Evolutionary conservation across 192 early-diverging fungal genomes (phyloP).

Genomic region (Geosiphon pyriformis): DNA sequence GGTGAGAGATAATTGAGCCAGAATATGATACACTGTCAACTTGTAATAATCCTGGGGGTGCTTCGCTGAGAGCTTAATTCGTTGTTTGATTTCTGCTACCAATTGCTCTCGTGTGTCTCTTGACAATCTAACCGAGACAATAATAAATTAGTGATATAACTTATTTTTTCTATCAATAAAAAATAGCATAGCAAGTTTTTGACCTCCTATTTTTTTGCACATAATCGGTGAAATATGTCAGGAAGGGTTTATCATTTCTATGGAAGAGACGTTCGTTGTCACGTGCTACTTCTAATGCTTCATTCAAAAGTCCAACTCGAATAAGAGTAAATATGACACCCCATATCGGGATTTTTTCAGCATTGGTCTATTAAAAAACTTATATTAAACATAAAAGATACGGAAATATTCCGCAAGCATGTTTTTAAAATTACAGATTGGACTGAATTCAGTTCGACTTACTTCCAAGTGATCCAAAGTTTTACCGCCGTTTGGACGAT

Average conservation of each 20-base stretch:
- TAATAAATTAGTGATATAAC: neutral
- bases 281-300: constrained; percentile 63
- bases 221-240: constrained; percentile 66
- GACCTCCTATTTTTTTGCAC: constrained; percentile 38
- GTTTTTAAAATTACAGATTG: neutral
- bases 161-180: neutral
- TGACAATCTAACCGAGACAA: constrained; percentile 39
- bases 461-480: constrained; percentile 38
- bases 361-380: constrained; percentile 3
- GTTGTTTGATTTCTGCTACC: constrained; percentile 50
- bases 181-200: neutral
- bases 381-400: neutral
- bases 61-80: constrained; percentile 34
- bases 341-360: constrained; percentile 71
- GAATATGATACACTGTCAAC: constrained; percentile 77
- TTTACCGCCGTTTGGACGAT: constrained; percentile 49
- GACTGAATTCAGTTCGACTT: neutral
- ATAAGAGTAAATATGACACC: constrained; percentile 80
- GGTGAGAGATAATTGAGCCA: constrained; percentile 66
- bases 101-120: constrained; percentile 49
- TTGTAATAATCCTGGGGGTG: constrained; percentile 84
- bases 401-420: neutral
- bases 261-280: constrained; percentile 50
- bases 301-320: constrained; percentile 63
- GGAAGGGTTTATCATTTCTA: constrained; percentile 62